Conservation (phyloP, 2,329 filamentous ascomycete genomes). For the Neospermospora avenae region DNA sequence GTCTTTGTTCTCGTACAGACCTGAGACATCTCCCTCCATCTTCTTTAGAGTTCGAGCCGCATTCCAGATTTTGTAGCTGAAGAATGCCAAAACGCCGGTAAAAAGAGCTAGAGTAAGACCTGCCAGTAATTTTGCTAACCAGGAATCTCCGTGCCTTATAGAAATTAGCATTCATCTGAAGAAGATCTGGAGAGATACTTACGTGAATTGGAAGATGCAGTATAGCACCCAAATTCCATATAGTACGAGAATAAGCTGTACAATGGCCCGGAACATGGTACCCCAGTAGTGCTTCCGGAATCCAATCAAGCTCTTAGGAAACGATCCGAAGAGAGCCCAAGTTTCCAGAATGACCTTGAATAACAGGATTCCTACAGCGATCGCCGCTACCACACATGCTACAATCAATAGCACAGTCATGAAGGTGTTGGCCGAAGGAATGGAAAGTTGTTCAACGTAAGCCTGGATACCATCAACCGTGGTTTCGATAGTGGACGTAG, state of each 20-base stretch:
- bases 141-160: conserved; percentile 71
- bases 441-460: conserved; percentile 77
- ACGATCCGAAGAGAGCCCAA: conserved; percentile 86
- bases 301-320: conserved; percentile 72
- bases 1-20: conserved; percentile 83
- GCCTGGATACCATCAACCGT: conserved; percentile 74
- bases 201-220: conserved; percentile 91
- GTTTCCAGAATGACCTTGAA: conserved; percentile 88
- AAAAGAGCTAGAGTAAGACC: conserved; percentile 78
- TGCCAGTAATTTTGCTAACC: conserved; percentile 83
- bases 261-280: conserved; percentile 82
- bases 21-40: conserved; percentile 66
- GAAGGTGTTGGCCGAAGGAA: conserved; percentile 88
- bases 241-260: conserved; percentile 82
- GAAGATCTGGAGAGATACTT: neutral
- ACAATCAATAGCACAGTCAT: conserved; percentile 92
- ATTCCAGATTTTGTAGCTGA: conserved; percentile 77
- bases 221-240: conserved; percentile 96
- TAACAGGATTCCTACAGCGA: conserved; percentile 81
- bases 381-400: conserved; percentile 78
- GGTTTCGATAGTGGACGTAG: conserved; percentile 39
- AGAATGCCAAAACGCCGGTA: conserved; percentile 76
- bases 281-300: conserved; percentile 98
- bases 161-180: neutral
- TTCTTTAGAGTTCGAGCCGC: conserved; percentile 73